phyloP scores from a whole-genome alignment of 805 yeast genomes.

The Lachancea fermentati region DNA sequence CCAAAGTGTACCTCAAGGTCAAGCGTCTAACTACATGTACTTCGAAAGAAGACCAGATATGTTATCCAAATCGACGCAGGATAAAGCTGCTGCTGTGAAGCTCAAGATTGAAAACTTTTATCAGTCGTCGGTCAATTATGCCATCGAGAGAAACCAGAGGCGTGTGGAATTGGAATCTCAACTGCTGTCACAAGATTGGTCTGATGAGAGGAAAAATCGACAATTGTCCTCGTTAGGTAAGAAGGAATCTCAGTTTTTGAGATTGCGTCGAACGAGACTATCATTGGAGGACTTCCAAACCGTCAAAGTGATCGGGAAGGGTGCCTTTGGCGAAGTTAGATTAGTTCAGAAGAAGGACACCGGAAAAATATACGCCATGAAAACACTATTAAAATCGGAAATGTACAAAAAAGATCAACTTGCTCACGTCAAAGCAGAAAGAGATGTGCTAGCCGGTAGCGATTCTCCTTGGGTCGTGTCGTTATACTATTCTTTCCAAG shows the following conservation, averaged over 20 bases:
- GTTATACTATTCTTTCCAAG: constrained; percentile 68
- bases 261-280: constrained; percentile 78
- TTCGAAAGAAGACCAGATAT: constrained; percentile 81
- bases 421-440: constrained; percentile 92
- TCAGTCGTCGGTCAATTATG: constrained; percentile 80
- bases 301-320: constrained; percentile 88
- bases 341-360: constrained; percentile 89
- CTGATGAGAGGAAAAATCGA: constrained; percentile 81
- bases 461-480: constrained; percentile 90
- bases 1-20: constrained; percentile 31
- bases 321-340: constrained; percentile 97
- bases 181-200: constrained; percentile 59
- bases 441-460: constrained; percentile 89
- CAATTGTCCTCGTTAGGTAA: constrained; percentile 78
- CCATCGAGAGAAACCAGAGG: constrained; percentile 93
- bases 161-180: constrained; percentile 77
- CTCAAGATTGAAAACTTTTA: constrained; percentile 78
- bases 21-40: constrained; percentile 48
- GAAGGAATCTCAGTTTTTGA: constrained; percentile 79
- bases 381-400: constrained; percentile 81
- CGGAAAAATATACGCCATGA: constrained; percentile 90
- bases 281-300: constrained; percentile 81
- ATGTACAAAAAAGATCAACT: constrained; percentile 93
- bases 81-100: constrained; percentile 78
- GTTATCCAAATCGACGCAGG: constrained; percentile 69